phyloP scores from a whole-genome alignment of 345 rosid species.

The Moricandia arvensis region DNA sequence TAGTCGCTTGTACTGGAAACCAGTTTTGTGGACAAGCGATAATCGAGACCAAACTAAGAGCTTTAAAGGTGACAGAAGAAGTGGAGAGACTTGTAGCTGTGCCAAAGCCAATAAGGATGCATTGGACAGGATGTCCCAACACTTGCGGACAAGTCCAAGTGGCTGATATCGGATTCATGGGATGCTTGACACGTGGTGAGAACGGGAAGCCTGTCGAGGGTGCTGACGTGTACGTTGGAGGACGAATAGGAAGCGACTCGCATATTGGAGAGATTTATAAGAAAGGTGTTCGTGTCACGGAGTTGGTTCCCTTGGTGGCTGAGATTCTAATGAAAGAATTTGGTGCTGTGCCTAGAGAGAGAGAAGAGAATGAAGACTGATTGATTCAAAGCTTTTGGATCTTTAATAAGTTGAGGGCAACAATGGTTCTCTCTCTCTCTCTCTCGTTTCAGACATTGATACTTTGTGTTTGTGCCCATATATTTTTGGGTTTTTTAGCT shows the following conservation, averaged over 20 bases:
- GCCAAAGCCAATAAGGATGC: constrained; percentile 70
- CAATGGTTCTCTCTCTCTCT: constrained; percentile 17
- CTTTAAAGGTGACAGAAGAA: constrained; percentile 82
- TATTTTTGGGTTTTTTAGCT: constrained; percentile 6
- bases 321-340: constrained; percentile 71
- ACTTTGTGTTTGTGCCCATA: constrained; percentile 10
- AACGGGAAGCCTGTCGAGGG: constrained; percentile 61
- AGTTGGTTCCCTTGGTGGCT: constrained; percentile 76
- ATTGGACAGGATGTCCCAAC: constrained; percentile 98
- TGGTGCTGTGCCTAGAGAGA: constrained; percentile 80
- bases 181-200: constrained; percentile 84
- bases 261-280: constrained; percentile 74
- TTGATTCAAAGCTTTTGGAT: constrained; percentile 22
- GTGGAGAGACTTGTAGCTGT: constrained; percentile 73
- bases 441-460: constrained; percentile 3
- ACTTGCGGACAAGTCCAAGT: constrained; percentile 68
- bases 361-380: constrained; percentile 80
- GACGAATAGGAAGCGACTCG: constrained; percentile 82
- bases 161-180: constrained; percentile 96
- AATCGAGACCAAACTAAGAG: constrained; percentile 90
- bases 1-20: constrained; percentile 82
- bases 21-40: constrained; percentile 94
- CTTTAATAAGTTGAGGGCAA: constrained; percentile 9
- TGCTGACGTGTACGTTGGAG: constrained; percentile 80
- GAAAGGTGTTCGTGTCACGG: constrained; percentile 82